A percentile compares a stretch with the other conserved stretches of the same genome.
phyloP scores from a whole-genome alignment of 73 alveolate species.

The Tetrahymena malaccensis region DNA sequence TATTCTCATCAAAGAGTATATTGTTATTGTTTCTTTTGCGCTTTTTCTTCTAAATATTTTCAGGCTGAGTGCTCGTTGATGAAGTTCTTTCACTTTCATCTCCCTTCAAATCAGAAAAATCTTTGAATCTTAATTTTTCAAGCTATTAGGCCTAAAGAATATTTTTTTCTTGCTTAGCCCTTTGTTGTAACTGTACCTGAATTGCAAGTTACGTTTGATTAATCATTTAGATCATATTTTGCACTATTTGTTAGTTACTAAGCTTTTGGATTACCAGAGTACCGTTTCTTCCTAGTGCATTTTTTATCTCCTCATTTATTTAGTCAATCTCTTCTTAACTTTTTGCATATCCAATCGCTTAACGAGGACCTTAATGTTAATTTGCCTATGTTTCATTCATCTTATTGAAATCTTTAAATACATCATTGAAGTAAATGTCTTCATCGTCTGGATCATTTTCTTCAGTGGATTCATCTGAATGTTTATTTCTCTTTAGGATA shows the following conservation, averaged over 20 bases:
- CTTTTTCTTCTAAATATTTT: background rate
- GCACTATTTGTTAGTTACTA: background rate
- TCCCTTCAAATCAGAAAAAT: background rate
- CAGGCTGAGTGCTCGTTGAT: background rate
- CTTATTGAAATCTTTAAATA: background rate
- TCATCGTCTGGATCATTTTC: background rate
- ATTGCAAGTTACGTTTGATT: background rate
- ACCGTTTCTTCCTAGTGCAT: background rate
- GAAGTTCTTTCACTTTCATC: background rate
- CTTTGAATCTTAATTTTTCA: background rate
- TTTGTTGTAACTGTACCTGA: background rate
- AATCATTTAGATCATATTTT: background rate
- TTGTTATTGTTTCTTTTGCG: background rate
- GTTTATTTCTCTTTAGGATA: background rate
- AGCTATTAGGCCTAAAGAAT: background rate
- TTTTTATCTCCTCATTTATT: background rate
- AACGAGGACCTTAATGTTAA: background rate
- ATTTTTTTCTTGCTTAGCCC: background rate
- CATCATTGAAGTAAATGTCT: background rate
- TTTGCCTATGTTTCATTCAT: background rate
- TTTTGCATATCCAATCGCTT: background rate
- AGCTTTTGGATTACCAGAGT: background rate
- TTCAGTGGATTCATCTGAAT: background rate
- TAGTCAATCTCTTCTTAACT: background rate
- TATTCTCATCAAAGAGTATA: background rate